Evolutionary conservation across 352 stramenopile genomes (phyloP), one percentile per base, ranked within the genome.

Genomic region (Phytophthora chlamydospora): DNA sequence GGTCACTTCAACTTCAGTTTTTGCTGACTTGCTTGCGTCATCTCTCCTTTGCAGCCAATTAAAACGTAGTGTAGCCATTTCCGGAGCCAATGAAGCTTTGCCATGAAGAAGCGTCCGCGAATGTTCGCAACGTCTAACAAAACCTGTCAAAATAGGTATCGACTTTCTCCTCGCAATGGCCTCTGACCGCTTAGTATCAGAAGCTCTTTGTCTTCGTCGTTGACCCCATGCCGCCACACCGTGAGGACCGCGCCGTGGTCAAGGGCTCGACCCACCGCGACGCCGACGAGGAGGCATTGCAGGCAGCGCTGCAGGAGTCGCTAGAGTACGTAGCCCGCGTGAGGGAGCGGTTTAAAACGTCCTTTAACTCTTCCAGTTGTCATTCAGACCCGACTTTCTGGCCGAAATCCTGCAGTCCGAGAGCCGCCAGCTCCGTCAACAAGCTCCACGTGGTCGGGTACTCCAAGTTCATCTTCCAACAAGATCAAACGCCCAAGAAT

Each of bases 381-480:
- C 61, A 2, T 45, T 8, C 19, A 90, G 80, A 69, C 77, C 71
- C 1, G 83, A 92, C 55, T 92, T 79, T 62, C 61, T 92, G 53
- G 79, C 71, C 0, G 75, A 90, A 62, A 92, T 92, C 43, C 52
- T 92, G n/a, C 60, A 80, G n/a, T 81, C 79, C 0, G 83, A 92
- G 56, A 50, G 62, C 29, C 55, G 68, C 16, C 56, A 43, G 40
- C 57, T 36, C 21, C 53, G 11, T 24, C 55, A 65, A 5, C 38
- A 73, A 44, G 13, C 13, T 6, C 13, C 19, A 0, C 31, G 4
- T 6, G 3, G 9, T 19, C 29, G 45, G 27, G 13, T 19, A 2
- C 11, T 11, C 8, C 27, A 56, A 5, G 14, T 57, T 36, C 21
- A 46, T 2, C 35, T 40, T 49, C 33, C 31, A 35, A 65, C 8